Base-by-base conservation (phyloP, 2,329 filamentous ascomycete genomes). In the Colletotrichum higginsianum region DNA sequence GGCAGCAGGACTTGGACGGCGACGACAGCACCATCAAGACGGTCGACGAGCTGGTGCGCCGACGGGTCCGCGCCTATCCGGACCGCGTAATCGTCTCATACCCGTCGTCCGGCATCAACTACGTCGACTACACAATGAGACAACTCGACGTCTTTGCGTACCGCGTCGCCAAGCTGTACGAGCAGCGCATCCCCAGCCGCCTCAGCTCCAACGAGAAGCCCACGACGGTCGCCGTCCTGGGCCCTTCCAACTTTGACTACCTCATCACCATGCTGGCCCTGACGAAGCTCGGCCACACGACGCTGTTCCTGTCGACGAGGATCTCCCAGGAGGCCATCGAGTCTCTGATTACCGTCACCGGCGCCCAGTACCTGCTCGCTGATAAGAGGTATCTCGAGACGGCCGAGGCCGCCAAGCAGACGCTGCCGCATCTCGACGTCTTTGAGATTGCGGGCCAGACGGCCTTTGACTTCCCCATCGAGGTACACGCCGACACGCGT, bases 261-360 rank as follows among this genome's bases (percentile, higher is more conserved):
- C 81, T 89, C 47, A 80, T 90, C 46, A 86, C 87, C 4, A 80
- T 87, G 52, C 82, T 90, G 55, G 88, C 87, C 0, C 75, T 91
- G 58, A 85, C 83, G 38, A 85, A 87, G 71, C 79, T 91, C 15
- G 89, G 89, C 11, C 87, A 88, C 79, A 85, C 87, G 0, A 82
- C 83, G 4, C 71, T 83, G 12, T 79, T 82, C 53, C 71, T 83
- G 18, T 83, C 81, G 3, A 82, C 80, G 3, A 75, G 80, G 23
- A 78, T 83, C 40, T 77, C 80, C 0, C 74, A 78, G 1, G 76
- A 75, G 7, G 81, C 81, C 1, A 74, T 82, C 46, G 77, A 80
- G 44, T 77, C 76, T 3, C 74, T 81, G 1, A 67, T 81, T 40
- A 75, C 57, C 15, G 64, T 73, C 2, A 80, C 79, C 0, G 75